Percentiles rank a stretch among this genome's conserved stretches.
phyloP scores from a whole-genome alignment of 208 protist genomes.

The Trypanosoma vivax region DNA sequence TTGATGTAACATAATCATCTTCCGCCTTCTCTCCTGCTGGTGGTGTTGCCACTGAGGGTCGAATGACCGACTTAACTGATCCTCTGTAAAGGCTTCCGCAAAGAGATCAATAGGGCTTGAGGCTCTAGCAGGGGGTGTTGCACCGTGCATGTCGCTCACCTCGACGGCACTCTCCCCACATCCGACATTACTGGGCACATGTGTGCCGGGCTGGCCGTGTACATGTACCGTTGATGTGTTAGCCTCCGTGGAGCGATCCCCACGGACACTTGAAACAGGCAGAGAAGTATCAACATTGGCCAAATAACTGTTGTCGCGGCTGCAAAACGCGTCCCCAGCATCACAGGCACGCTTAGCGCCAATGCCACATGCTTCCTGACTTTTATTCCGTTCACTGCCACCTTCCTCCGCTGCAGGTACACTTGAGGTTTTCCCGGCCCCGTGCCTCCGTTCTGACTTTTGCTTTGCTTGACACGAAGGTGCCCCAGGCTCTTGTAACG shows the following conservation, averaged over 20 bases:
- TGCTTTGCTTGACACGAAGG: too few relatives aligned
- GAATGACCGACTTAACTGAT: slow-evolving; percentile 19
- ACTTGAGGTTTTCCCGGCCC: too few relatives aligned
- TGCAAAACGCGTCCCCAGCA: too few relatives aligned
- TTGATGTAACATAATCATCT: background rate
- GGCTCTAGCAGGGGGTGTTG: background rate
- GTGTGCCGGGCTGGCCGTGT: too few relatives aligned
- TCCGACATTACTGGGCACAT: background rate
- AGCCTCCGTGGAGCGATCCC: slow-evolving; percentile 16
- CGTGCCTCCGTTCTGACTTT: too few relatives aligned
- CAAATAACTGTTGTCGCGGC: background rate
- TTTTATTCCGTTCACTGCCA: too few relatives aligned
- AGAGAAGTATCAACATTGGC: background rate
- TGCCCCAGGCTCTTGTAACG: too few relatives aligned
- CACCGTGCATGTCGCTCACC: background rate
- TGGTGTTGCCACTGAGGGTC: slow-evolving; percentile 11
- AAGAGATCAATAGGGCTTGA: slow-evolving; percentile 17
- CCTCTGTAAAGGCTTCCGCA: slow-evolving; percentile 17
- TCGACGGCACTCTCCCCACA: background rate
- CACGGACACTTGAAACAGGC: slow-evolving; percentile 19
- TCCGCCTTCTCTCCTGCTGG: background rate
- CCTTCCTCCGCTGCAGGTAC: too few relatives aligned
- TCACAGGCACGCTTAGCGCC: too few relatives aligned
- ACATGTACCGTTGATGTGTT: slow-evolving; percentile 10
- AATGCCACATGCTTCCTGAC: background rate